These are phyloP conservation scores for Tubosaeta sp. DNA, from an alignment of 768 basidiomycete genomes.

Conservation along the genomic window DNA sequence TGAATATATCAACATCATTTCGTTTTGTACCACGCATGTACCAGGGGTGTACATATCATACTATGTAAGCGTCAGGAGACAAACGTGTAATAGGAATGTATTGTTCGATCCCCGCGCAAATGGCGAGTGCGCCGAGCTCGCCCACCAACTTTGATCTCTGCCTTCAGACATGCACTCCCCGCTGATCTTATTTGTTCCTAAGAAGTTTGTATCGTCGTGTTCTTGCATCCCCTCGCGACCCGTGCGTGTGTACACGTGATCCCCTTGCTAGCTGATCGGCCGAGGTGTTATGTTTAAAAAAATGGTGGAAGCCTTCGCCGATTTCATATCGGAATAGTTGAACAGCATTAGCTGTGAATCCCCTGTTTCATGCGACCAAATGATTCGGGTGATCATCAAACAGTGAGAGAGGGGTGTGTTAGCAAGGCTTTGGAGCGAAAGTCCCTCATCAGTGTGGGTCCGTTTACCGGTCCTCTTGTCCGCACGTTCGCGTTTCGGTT, in stretches of 20 bases:
- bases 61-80: too few species aligned
- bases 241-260: too few species aligned
- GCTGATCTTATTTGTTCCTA: background rate
- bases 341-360: constrained; percentile 1
- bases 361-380: constrained; percentile 21
- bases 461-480: background rate
- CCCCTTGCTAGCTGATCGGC: constrained; percentile 14
- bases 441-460: background rate
- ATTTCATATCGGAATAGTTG: constrained; percentile 21
- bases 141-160: too few species aligned
- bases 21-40: too few species aligned
- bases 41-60: too few species aligned
- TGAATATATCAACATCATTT: too few species aligned
- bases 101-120: background rate
- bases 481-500: background rate
- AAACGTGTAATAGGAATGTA: too few species aligned
- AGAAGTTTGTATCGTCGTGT: background rate
- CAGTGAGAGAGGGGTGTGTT: background rate
- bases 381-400: constrained; percentile 5
- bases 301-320: background rate
- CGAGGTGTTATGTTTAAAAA: background rate
- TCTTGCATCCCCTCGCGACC: background rate
- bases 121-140: background rate
- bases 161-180: too few species aligned
- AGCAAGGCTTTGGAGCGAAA: background rate